Base-by-base conservation (phyloP, 225 moss, liverwort and hornwort genomes). In the Polytrichum formosum region DNA sequence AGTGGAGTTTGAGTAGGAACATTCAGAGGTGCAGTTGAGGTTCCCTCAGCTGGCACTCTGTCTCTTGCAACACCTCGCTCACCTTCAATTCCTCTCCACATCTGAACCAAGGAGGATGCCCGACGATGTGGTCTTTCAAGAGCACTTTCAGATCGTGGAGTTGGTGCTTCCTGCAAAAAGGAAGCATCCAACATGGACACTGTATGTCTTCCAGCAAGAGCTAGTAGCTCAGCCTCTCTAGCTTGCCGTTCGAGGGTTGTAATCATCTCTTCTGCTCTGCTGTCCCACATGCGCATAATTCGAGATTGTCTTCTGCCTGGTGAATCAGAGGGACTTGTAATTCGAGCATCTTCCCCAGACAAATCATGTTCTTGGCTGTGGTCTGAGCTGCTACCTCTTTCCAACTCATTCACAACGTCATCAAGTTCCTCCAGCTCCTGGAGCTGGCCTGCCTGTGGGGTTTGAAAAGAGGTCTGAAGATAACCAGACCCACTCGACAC, bases 181-280 rank as follows among this genome's bases (percentile, higher is more conserved):
- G 92, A 92, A 30, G 90, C 90, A 72, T 88, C 92, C 70, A 92
- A 75, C 64, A 90, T 90, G 63, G 92, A 90, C 35, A 92, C 90
- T 5, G 92, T 87, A 31, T 92, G 92, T 73, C 85, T 73, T 54
- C 90, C 84, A 6, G 92, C 88, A 30, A 92, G 90, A 58, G 88
- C 90, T 75, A 92, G 78, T 28, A 92, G 65, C 66, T 92, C 92
- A 37, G 92, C 90, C 71, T 92, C 92, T 21, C 92, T 88, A 53
- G 90, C 79, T 80, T 88, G 92, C 71, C 92, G 81, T 72, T 92
- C 92, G 61, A 84, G 69, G 13, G 88, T 90, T n/a, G 92, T 80
- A 54, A 84, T 84, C 80, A 84, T 84, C 55, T 80, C 80, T 59
- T 77, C 74, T 21, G 88, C 85, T 69, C 92, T 86, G n/a, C 80